Conservation (phyloP, 2,329 filamentous ascomycete species). For the Colletotrichum sp. region DNA sequence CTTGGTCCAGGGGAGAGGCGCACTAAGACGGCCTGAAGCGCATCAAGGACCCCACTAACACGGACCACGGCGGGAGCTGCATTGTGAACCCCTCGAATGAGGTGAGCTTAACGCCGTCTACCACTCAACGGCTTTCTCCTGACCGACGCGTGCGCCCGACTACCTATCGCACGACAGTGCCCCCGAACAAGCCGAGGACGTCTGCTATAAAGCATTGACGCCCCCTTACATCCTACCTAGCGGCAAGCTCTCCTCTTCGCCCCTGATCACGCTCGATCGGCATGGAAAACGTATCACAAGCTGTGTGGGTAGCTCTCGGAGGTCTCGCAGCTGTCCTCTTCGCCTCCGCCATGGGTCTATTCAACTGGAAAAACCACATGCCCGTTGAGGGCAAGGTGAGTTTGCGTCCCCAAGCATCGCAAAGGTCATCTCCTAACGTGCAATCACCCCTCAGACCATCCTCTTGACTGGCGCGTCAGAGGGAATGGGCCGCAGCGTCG, state of each 20-base stretch:
- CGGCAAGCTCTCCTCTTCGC: background rate
- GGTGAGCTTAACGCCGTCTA: background rate
- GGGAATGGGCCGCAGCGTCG: conserved; percentile 84
- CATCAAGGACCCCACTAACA: background rate
- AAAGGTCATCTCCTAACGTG: background rate
- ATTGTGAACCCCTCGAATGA: background rate
- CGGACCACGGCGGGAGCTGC: background rate
- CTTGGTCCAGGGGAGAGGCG: background rate
- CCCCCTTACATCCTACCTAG: background rate
- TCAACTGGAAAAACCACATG: conserved; percentile 76
- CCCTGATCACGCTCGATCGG: background rate
- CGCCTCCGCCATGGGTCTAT: conserved; percentile 67
- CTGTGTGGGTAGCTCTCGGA: conserved; percentile 56
- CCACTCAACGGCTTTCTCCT: background rate
- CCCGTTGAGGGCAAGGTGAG: conserved; percentile 82
- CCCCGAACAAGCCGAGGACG: background rate
- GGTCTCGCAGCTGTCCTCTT: conserved; percentile 40
- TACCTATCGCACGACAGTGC: background rate
- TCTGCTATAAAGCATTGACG: background rate
- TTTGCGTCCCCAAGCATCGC: background rate
- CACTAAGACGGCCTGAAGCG: background rate
- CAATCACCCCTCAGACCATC: conserved; percentile 67
- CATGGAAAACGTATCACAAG: conserved; percentile 31
- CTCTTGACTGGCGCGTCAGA: conserved; percentile 92
- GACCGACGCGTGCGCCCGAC: background rate